Evolutionary conservation across 768 basidiomycete species (phyloP), one percentile per base, ranked within the genome.

Genomic region (Macrolepiota fuliginosa): DNA sequence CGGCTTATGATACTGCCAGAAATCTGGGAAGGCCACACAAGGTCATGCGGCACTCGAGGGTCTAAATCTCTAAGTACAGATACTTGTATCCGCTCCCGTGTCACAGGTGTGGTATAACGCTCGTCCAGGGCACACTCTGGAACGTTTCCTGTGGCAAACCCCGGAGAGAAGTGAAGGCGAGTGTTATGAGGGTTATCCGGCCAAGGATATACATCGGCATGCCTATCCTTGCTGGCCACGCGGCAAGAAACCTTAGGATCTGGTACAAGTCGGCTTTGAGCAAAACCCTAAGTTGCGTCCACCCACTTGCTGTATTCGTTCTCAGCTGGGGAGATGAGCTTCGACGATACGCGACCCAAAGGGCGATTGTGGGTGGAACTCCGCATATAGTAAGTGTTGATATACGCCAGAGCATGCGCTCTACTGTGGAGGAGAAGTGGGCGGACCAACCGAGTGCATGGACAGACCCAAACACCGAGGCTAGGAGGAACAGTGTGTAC

Each of bases 381-480:
- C 47, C 37, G 37, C 42, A 52, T 6, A 53, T 52, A 19, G 22
- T 10, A 25, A 61, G 32, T 7, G 47, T 53, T 3, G 62, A 55
- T 11, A 57, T 55, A 10, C 55, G 46, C 62, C 66, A 67, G 4
- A 68, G 24, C 17, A 39, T 47, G 1, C 54, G 37, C 24, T 67
- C 66, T 6, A 40, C 39, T 5, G 40, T 2, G 2, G 66, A 54
- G 2, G 66, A 57, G 27, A 69, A 69, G 17, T 58, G 39, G 27
- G 62, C 61, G 6, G 56, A 52, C 64, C 64, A 67, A 2, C 61
- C 65, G 15, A 64, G 59, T 50, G 58, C 64, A 45, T 69, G 66
- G 3, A 69, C 62, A 1, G 65, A 62, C 1, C 68, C 68, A 46
- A 67, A 69, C 1, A 66, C 54, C 15, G 62, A 37, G 1, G 63